These are phyloP conservation scores for Didymella glomerata DNA, from an alignment of 2,329 filamentous ascomycete species.

Conservation along the genomic window DNA sequence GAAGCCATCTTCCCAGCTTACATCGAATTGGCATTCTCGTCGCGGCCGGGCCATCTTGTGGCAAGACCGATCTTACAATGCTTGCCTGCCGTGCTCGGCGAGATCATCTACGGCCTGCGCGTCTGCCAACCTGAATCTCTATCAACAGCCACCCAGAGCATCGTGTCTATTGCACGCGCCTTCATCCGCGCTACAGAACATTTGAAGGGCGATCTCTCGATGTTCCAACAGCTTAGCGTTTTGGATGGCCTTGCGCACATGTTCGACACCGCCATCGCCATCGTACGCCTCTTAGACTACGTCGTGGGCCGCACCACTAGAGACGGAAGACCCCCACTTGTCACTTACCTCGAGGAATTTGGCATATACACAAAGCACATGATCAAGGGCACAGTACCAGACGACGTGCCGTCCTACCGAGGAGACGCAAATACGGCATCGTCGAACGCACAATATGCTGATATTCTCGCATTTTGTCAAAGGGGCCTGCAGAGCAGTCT, in stretches of 20 bases:
- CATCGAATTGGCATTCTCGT: slow-evolving; percentile 58
- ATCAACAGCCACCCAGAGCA: slow-evolving; percentile 46
- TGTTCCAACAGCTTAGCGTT: slow-evolving; percentile 52
- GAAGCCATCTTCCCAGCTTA: slow-evolving; percentile 66
- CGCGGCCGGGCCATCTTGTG: slow-evolving; percentile 60
- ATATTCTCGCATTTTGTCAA: slow-evolving; percentile 41
- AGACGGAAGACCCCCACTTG: slow-evolving; percentile 31
- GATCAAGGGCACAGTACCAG: slow-evolving; percentile 36
- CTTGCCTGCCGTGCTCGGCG: slow-evolving; percentile 53
- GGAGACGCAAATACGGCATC: slow-evolving; percentile 20
- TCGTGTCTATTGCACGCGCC: slow-evolving; percentile 52
- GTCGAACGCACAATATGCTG: slow-evolving; percentile 7
- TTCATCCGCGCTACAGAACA: slow-evolving; percentile 49
- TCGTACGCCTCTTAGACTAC: slow-evolving; percentile 58
- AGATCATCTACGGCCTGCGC: slow-evolving; percentile 58
- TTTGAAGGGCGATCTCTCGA: slow-evolving; percentile 45
- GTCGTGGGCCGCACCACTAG: slow-evolving; percentile 47
- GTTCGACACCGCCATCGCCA: slow-evolving; percentile 53
- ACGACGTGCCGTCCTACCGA: slow-evolving; percentile 27
- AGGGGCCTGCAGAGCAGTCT: slow-evolving; percentile 57
- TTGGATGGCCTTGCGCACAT: slow-evolving; percentile 52
- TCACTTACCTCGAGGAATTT: slow-evolving; percentile 54
- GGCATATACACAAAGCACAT: slow-evolving; percentile 42
- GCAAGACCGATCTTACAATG: slow-evolving; percentile 62
- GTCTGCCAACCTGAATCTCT: slow-evolving; percentile 53